These are phyloP conservation scores for Gaeumannomyces sp. DNA, from an alignment of 2,329 filamentous ascomycete species.

Conservation along the genomic window DNA sequence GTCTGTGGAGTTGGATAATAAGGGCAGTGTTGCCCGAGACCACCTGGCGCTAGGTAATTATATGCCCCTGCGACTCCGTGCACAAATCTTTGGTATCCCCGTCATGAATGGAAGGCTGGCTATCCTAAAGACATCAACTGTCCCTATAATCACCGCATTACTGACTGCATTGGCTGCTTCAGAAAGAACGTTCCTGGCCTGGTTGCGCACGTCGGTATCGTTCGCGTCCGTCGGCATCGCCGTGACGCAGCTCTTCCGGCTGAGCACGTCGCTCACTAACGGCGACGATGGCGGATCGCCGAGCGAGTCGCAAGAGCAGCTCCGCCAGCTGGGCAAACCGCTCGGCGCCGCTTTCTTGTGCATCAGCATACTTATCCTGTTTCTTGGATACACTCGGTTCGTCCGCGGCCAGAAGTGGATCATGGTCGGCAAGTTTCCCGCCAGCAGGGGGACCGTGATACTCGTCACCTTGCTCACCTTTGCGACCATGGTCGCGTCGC, in stretches of 20 bases:
- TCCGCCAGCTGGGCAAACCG: conserved; percentile 64
- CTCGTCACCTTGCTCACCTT: conserved; percentile 57
- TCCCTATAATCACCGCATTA: not conserved
- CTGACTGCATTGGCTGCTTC: not conserved
- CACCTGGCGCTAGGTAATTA: conserved; percentile 67
- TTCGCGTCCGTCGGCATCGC: conserved; percentile 81
- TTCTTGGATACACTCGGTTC: conserved; percentile 73
- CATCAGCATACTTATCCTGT: conserved; percentile 67
- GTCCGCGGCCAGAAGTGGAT: conserved; percentile 75
- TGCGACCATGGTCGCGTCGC: conserved; percentile 53
- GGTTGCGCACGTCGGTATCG: conserved; percentile 74
- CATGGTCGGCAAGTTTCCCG: conserved; percentile 72
- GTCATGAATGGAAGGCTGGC: not conserved
- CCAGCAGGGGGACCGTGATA: conserved; percentile 68
- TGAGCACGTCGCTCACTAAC: conserved; percentile 59
- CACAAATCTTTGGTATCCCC: not conserved
- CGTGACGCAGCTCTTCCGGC: conserved; percentile 76
- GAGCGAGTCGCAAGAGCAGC: conserved; percentile 12
- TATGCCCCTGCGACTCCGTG: conserved; percentile 13
- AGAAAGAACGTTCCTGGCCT: conserved; percentile 65
- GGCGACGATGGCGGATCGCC: conserved; percentile 24
- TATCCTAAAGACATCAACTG: too few species aligned
- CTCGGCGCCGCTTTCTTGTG: conserved; percentile 71
- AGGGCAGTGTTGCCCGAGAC: conserved; percentile 75
- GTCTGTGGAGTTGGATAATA: conserved; percentile 75